Evolutionary conservation across 2,329 filamentous ascomycete species (phyloP).

Genomic region (Dryadomyces sulphureus): DNA sequence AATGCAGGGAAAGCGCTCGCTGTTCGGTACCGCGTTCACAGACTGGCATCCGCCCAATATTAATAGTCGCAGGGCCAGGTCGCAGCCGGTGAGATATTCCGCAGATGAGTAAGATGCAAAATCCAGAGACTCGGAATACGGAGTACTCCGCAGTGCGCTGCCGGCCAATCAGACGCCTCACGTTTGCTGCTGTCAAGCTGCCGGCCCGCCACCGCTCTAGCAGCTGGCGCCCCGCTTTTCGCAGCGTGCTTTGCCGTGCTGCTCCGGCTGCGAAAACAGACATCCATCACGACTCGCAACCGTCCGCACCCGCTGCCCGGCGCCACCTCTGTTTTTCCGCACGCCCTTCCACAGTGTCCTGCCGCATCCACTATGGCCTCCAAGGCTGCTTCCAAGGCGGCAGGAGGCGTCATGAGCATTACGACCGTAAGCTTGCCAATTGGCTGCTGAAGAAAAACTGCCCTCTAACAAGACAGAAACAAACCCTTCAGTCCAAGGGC

Average conservation of each 20-base stretch:
- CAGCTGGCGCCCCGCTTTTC: slow-evolving; percentile 6
- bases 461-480: slow-evolving; percentile 52
- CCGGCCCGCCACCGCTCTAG: not conserved
- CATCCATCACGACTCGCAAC: no score
- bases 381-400: slow-evolving; percentile 42
- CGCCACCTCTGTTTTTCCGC: no score
- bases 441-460: no score
- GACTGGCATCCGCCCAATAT: no score
- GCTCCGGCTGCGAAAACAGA: not conserved
- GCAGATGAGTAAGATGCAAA: not conserved
- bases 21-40: no score
- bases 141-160: not conserved
- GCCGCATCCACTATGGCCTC: slow-evolving; percentile 33
- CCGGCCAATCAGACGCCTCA: slow-evolving; percentile 1
- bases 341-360: not conserved
- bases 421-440: slow-evolving; percentile 36
- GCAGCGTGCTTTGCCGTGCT: not conserved
- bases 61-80: no score
- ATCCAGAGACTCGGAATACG: not conserved
- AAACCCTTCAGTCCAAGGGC: slow-evolving; percentile 79
- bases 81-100: no score
- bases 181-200: slow-evolving; percentile 1
- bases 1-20: no score
- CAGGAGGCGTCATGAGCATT: slow-evolving; percentile 38
- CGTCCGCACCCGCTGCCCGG: no score